Percentiles rank a stretch among this genome's conserved stretches.
These are phyloP conservation scores for Scheffersomyces stambukii DNA, from an alignment of 1,139 yeast species.

Conservation along the genomic window DNA sequence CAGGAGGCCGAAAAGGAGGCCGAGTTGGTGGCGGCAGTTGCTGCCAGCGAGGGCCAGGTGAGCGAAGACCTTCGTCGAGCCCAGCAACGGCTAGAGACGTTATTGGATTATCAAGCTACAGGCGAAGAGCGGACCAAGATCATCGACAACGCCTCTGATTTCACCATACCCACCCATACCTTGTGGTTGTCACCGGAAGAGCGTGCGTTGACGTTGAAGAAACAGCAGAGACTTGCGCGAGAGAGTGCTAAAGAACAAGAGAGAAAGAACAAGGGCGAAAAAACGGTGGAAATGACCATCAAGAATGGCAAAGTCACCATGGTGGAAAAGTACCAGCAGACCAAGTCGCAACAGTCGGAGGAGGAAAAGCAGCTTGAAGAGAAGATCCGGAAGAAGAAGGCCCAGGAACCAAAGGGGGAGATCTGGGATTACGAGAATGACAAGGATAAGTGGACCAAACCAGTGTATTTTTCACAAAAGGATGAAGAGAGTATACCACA, in stretches of 20 bases:
- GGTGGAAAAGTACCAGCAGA: slow-evolving; percentile 33
- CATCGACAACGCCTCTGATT: slow-evolving; percentile 92
- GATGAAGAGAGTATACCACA: slow-evolving; percentile 1
- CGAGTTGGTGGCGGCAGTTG: slow-evolving; percentile 30
- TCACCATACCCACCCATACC: slow-evolving; percentile 54
- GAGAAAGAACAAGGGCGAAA: slow-evolving; percentile 68
- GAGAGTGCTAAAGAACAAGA: slow-evolving; percentile 55
- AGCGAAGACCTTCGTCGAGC: slow-evolving; percentile 57
- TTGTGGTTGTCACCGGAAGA: slow-evolving; percentile 90
- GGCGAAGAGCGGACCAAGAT: slow-evolving; percentile 88
- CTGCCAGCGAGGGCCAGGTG: slow-evolving; percentile 20
- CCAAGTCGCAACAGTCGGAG: slow-evolving; percentile 16
- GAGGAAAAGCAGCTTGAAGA: slow-evolving; percentile 28
- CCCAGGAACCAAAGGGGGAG: slow-evolving; percentile 8
- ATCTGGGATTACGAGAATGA: slow-evolving; percentile 60
- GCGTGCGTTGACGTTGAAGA: slow-evolving; percentile 74
- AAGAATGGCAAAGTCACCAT: slow-evolving; percentile 73
- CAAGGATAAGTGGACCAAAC: slow-evolving; percentile 47
- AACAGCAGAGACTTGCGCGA: slow-evolving; percentile 70
- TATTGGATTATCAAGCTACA: slow-evolving; percentile 77
- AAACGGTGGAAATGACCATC: slow-evolving; percentile 72
- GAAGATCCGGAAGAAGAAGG: slow-evolving; percentile 17
- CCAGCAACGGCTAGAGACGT: slow-evolving; percentile 63
- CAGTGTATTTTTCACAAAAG: slow-evolving; percentile 28
- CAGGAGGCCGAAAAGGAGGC: slow-evolving; percentile 34